Evolutionary conservation across 2,329 filamentous ascomycete genomes (phyloP).

Genomic region (Fusarium tuaranense): DNA sequence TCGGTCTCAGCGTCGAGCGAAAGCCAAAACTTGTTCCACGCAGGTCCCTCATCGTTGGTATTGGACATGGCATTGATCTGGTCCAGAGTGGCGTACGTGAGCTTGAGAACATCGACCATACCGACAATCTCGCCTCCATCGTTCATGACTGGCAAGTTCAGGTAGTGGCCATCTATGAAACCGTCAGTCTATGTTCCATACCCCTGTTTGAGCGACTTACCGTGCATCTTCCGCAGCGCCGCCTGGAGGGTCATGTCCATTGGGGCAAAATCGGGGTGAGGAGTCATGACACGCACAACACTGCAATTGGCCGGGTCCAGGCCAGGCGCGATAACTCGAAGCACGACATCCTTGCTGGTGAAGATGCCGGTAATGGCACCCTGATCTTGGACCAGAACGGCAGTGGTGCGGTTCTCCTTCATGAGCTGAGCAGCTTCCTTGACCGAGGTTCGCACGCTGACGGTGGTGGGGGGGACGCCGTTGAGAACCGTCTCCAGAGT

Average conservation of each 20-base stretch:
- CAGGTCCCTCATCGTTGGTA: conserved; percentile 90
- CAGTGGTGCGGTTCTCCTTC: conserved; percentile 99
- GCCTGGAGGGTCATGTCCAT: conserved; percentile 99
- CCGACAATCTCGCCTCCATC: conserved; percentile 96
- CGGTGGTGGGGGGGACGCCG: conserved; percentile 90
- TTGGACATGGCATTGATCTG: conserved; percentile 97
- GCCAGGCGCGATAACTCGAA: conserved; percentile 96
- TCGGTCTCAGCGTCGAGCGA: conserved; percentile 95
- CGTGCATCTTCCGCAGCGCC: conserved; percentile 98
- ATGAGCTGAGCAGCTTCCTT: conserved; percentile 95
- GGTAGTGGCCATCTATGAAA: conserved; percentile 90
- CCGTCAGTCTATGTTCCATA: conserved; percentile 20
- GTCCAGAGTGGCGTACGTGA: conserved; percentile 97
- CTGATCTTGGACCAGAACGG: conserved; percentile 94
- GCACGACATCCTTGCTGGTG: conserved; percentile 98
- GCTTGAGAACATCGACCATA: conserved; percentile 98
- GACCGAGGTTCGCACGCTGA: conserved; percentile 95
- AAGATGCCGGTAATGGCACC: conserved; percentile 99
- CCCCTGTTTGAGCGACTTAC: conserved; percentile 62
- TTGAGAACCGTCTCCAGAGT: conserved; percentile 95
- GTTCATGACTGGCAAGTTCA: conserved; percentile 99
- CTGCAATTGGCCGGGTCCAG: conserved; percentile 95
- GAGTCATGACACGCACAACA: conserved; percentile 98
- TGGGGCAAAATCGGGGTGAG: conserved; percentile 97
- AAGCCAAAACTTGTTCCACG: conserved; percentile 99